Conservation (phyloP, 345 rosid genomes). For the Heritiera fomes region DNA sequence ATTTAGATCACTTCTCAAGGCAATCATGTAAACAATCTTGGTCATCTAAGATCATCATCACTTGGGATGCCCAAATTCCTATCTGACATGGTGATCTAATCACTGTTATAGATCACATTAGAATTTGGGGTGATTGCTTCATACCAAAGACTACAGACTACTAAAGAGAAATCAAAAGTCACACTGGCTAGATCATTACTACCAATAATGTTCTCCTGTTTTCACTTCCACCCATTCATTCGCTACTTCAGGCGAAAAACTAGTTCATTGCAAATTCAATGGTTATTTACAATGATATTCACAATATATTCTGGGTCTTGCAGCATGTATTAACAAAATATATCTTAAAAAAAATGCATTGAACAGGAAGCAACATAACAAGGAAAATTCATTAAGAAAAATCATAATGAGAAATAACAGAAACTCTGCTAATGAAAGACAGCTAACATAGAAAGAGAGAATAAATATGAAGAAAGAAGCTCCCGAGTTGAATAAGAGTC, state of each 20-base stretch:
- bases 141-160: too few species aligned
- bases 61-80: too few species aligned
- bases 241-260: constrained; percentile 4
- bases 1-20: too few species aligned
- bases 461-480: background rate
- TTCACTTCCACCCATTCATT: background rate
- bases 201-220: background rate
- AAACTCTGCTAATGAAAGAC: background rate
- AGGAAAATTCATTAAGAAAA: background rate
- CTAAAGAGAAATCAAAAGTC: background rate
- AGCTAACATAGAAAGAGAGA: background rate
- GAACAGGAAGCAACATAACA: background rate
- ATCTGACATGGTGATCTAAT: too few species aligned
- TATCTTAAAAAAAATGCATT: background rate
- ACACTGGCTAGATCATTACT: background rate
- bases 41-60: too few species aligned
- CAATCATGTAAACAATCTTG: too few species aligned
- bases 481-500: background rate
- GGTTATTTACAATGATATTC: background rate
- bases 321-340: background rate
- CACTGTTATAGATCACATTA: too few species aligned
- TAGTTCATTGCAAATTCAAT: background rate
- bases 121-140: too few species aligned
- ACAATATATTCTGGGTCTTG: background rate
- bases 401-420: background rate